These are phyloP conservation scores for Tausonia pullulans DNA, from an alignment of 1,284 basidiomycete genomes.

Conservation along the genomic window DNA sequence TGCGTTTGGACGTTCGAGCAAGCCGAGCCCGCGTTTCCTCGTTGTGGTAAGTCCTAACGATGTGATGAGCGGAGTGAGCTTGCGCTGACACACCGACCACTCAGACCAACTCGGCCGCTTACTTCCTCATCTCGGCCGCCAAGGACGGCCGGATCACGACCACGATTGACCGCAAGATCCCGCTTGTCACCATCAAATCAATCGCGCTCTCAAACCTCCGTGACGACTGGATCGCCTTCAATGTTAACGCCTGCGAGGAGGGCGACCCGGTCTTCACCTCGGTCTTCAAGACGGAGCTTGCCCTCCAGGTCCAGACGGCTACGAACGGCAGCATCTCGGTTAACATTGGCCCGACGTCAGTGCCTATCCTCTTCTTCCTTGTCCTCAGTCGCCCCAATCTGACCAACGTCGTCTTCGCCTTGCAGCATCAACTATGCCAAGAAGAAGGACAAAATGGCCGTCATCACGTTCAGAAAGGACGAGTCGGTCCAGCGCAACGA, in stretches of 20 bases:
- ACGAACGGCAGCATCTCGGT: conserved; percentile 69
- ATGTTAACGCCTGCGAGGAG: conserved; percentile 69
- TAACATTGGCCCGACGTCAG: conserved; percentile 63
- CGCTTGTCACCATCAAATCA: conserved; percentile 71
- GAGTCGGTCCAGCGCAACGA: conserved; percentile 73
- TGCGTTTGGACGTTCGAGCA: conserved; percentile 77
- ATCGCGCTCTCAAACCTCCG: conserved; percentile 77
- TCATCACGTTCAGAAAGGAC: conserved; percentile 82
- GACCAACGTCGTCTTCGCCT: neutral
- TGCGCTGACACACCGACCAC: neutral
- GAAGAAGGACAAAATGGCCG: conserved; percentile 91
- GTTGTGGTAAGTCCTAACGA: conserved; percentile 53
- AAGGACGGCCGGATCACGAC: conserved; percentile 56
- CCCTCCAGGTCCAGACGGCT: conserved; percentile 66
- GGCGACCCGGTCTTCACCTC: conserved; percentile 91
- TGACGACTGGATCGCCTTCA: conserved; percentile 88
- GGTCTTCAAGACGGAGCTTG: conserved; percentile 92
- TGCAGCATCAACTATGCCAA: conserved; percentile 74
- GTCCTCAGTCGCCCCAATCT: neutral
- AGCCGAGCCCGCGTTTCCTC: conserved; percentile 82
- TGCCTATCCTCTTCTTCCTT: conserved; percentile 17
- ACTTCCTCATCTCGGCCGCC: conserved; percentile 57
- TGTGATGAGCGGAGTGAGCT: neutral
- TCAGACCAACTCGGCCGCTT: conserved; percentile 78
- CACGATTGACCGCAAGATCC: conserved; percentile 75